These are phyloP conservation scores for Nothophytophthora sp. DNA, from an alignment of 352 stramenopile species.

Conservation along the genomic window DNA sequence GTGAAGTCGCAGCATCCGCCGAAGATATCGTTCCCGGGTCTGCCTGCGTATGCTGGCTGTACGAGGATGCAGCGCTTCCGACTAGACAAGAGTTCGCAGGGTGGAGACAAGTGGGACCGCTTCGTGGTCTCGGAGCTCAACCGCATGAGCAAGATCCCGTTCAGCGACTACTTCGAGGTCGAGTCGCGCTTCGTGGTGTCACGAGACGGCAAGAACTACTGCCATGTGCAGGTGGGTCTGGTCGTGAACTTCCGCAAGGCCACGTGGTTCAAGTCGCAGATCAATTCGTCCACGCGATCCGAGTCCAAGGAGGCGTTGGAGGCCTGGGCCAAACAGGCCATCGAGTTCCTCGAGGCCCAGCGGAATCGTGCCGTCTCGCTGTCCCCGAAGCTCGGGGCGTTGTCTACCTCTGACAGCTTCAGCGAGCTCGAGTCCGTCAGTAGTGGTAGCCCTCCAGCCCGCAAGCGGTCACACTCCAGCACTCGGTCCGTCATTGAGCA, in stretches of 20 bases:
- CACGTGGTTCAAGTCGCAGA: slow-evolving; percentile 87
- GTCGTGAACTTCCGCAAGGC: slow-evolving; percentile 80
- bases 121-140: slow-evolving; percentile 68
- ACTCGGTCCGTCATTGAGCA: slow-evolving; percentile 3
- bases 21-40: slow-evolving; percentile 58
- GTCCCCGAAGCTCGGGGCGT: slow-evolving; percentile 11
- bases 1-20: slow-evolving; percentile 61
- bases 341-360: slow-evolving; percentile 46
- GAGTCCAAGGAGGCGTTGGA: slow-evolving; percentile 75
- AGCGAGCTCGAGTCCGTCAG: slow-evolving; percentile 22
- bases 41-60: slow-evolving; percentile 54
- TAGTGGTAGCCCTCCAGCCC: slow-evolving; percentile 9
- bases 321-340: slow-evolving; percentile 53
- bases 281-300: slow-evolving; percentile 72
- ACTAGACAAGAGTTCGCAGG: slow-evolving; percentile 37
- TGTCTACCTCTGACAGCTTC: slow-evolving; percentile 20
- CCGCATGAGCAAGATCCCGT: slow-evolving; percentile 78
- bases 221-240: slow-evolving; percentile 67
- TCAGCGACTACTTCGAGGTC: slow-evolving; percentile 85
- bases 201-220: slow-evolving; percentile 72
- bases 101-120: slow-evolving; percentile 46
- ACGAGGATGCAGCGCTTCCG: slow-evolving; percentile 52
- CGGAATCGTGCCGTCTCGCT: slow-evolving; percentile 21
- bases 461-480: slow-evolving; percentile 11
- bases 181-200: slow-evolving; percentile 82